Base-by-base conservation (phyloP, 1,284 basidiomycete genomes). In the Naganishia sp. region DNA sequence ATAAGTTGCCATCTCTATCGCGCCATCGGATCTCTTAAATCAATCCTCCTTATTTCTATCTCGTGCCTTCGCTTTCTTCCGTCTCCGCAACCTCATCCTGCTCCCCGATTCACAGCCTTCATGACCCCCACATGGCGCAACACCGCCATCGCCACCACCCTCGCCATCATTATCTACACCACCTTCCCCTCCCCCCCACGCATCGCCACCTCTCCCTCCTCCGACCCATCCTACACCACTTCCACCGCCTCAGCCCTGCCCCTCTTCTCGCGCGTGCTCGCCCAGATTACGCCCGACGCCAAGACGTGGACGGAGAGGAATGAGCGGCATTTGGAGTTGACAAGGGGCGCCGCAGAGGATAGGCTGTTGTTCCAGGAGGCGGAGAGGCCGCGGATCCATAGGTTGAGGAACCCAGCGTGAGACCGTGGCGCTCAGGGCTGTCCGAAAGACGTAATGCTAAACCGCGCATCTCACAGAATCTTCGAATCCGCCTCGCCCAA, bases 301-400 rank as follows among this genome's bases (percentile, higher is more conserved):
- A 72, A 75, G 32, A 68, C 68, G 5, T 76, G 74, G 74, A 70
- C 67, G 32, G 69, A 75, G 69, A 69, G 74, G 70, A 79, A 79
- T 70, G 77, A 78, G 50, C 77, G 76, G 71, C 80, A 82, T 72
- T 73, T 83, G 51, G 76, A 77, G 68, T 70, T 80, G 57, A 73
- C 75, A 9, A 72, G 74, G 56, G 72, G 77, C 68, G 71, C 69
- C 1, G 80, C 81, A 13, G 79, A 80, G 67, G 76, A 77, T 62
- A 76, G 76, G 69, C 71, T 82, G 66, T 70, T 82, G 65, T 75
- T 81, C 72, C 79, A 81, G 70, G 80, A 81, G 69, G 81, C 81
- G 0, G 79, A 81, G 74, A 72, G 74, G 69, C 79, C 80, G 21
- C 74, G 67, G 63, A 72, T 80, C 21, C 70, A 70, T 67, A 68